These are phyloP conservation scores for Saturnispora halmiae DNA, from an alignment of 805 yeast species.

Conservation along the genomic window DNA sequence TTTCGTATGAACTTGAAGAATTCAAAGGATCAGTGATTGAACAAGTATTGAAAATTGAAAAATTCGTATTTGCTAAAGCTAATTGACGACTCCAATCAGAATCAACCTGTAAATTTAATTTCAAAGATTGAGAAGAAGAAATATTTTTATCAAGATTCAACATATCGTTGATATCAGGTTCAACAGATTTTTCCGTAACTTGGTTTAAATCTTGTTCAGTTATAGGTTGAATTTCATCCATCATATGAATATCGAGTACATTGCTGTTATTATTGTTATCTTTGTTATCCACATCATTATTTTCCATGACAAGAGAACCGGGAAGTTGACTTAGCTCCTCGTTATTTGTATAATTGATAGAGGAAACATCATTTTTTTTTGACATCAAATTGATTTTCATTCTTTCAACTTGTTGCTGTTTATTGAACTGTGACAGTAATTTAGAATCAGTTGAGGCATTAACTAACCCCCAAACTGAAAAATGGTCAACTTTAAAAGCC, in stretches of 20 bases:
- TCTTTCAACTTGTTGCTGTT: conserved; percentile 21
- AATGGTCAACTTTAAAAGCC: conserved; percentile 82
- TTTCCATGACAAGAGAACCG: neutral
- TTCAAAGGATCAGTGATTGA: conserved; percentile 13
- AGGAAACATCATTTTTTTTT: no score
- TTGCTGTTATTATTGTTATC: neutral
- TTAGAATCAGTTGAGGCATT: conserved; percentile 55
- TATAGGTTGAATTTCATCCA: no score
- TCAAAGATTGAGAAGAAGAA: neutral
- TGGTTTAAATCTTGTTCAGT: conserved; percentile 15
- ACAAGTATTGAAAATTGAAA: conserved; percentile 30
- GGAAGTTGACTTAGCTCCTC: neutral
- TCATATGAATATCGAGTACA: no score
- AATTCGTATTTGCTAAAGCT: conserved; percentile 39
- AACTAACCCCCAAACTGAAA: conserved; percentile 87
- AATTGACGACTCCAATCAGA: conserved; percentile 60
- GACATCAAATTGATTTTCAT: conserved; percentile 12
- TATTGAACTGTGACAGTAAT: conserved; percentile 25
- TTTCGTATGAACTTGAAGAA: conserved; percentile 9
- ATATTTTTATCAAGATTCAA: conserved; percentile 8
- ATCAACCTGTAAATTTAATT: conserved; percentile 18
- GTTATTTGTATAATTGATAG: neutral
- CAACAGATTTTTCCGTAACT: conserved; percentile 4
- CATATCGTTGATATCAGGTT: conserved; percentile 9
- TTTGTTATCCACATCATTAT: neutral